phyloP scores from a whole-genome alignment of 768 basidiomycete species.

The Royoungia palumana region DNA sequence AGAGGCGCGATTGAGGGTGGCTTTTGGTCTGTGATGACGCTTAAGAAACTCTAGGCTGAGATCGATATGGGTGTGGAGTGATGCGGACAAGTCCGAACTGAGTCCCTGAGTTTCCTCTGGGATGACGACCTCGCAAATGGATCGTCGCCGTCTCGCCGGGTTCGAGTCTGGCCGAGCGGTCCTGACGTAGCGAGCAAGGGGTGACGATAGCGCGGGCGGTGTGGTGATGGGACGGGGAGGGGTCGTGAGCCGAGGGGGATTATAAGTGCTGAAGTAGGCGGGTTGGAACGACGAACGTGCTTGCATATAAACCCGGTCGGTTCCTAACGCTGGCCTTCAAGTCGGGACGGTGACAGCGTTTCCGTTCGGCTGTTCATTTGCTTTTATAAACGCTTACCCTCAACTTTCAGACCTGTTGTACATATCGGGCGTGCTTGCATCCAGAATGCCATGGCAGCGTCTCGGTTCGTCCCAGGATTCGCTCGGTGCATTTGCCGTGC shows the following conservation, averaged over 20 bases:
- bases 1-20: conserved; percentile 41
- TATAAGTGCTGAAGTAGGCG: conserved; percentile 17
- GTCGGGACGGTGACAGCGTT: conserved; percentile 2
- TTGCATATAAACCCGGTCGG: conserved; percentile 24
- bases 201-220: conserved; percentile 17
- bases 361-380: conserved; percentile 9
- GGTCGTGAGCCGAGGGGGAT: conserved; percentile 6
- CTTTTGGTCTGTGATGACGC: conserved; percentile 61
- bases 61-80: conserved; percentile 33
- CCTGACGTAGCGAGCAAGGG: conserved; percentile 18
- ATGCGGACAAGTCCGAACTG: conserved; percentile 34
- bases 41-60: conserved; percentile 43
- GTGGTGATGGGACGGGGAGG: conserved; percentile 1
- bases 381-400: conserved; percentile 30
- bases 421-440: conserved; percentile 27
- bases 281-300: conserved; percentile 33
- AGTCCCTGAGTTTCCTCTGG: conserved; percentile 26
- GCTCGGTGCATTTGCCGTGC: conserved; percentile 19
- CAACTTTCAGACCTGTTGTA: conserved; percentile 24
- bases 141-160: conserved; percentile 13
- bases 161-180: conserved; percentile 5
- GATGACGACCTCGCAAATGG: conserved; percentile 29
- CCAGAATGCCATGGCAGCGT: conserved; percentile 4
- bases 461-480: conserved; percentile 20
- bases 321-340: not conserved